phyloP scores from a whole-genome alignment of 768 basidiomycete genomes.

The Amanita subjunquillea region DNA sequence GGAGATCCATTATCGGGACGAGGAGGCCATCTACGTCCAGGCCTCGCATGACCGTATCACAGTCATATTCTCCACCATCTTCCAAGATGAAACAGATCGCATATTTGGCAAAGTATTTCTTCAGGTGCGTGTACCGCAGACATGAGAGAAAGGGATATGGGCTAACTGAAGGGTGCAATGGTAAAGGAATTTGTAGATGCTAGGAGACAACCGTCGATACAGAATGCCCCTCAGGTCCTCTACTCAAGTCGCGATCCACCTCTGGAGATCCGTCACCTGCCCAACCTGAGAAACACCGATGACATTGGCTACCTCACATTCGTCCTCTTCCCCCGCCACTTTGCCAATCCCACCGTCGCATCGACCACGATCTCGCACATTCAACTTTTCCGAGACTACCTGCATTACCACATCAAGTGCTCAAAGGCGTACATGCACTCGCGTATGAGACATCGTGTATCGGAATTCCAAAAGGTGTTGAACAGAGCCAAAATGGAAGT shows the following conservation, averaged over 20 bases:
- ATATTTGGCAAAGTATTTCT: slow-evolving; percentile 98
- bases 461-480: slow-evolving; percentile 92
- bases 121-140: slow-evolving; percentile 44
- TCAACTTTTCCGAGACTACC: slow-evolving; percentile 93
- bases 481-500: slow-evolving; percentile 94
- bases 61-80: slow-evolving; percentile 94
- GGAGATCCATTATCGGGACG: slow-evolving; percentile 90
- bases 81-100: slow-evolving; percentile 94
- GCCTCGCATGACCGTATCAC: slow-evolving; percentile 94
- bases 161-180: not conserved
- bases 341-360: slow-evolving; percentile 58
- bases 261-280: slow-evolving; percentile 85
- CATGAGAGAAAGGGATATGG: not conserved
- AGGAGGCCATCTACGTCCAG: slow-evolving; percentile 94
- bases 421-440: slow-evolving; percentile 99
- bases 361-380: slow-evolving; percentile 85
- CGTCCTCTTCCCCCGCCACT: slow-evolving; percentile 95
- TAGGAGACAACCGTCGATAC: slow-evolving; percentile 83
- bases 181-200: slow-evolving; percentile 96
- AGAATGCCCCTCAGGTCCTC: slow-evolving; percentile 94
- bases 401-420: slow-evolving; percentile 99
- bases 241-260: slow-evolving; percentile 95
- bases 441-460: slow-evolving; percentile 86
- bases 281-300: slow-evolving; percentile 72
- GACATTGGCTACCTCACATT: slow-evolving; percentile 97